Evolutionary conservation across 1,284 basidiomycete genomes (phyloP).

Genomic region (Mycena sp.): DNA sequence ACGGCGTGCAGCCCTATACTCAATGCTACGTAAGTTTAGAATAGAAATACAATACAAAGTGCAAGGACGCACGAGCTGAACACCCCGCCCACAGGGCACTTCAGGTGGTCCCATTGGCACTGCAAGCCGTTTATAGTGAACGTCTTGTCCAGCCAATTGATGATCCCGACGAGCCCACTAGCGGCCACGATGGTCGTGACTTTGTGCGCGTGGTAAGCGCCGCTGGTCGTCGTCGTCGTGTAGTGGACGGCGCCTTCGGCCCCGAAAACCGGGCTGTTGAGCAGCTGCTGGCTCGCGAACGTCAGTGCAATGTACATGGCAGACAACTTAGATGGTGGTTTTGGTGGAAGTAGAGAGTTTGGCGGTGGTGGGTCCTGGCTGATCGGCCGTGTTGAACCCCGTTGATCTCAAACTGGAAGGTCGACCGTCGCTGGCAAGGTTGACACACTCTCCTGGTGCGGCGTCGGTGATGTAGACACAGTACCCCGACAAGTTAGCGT

Average conservation of each 20-base stretch:
- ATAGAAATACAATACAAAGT: background rate
- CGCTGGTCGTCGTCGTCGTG: constrained; percentile 3
- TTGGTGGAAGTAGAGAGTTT: no score
- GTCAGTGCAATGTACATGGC: constrained; percentile 18
- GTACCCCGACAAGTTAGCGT: no score
- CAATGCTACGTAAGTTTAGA: background rate
- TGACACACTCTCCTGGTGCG: no score
- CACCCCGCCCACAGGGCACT: background rate
- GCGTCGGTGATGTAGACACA: no score
- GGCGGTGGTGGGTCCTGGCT: no score
- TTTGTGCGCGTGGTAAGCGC: constrained; percentile 12
- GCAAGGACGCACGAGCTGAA: constrained; percentile 11
- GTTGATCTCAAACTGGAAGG: no score
- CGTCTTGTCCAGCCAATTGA: constrained; percentile 22
- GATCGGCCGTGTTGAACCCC: no score
- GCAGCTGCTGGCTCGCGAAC: constrained; percentile 8
- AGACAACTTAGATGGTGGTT: background rate
- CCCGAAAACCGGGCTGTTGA: background rate
- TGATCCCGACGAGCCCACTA: constrained; percentile 10
- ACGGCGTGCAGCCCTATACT: no score
- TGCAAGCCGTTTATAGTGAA: constrained; percentile 12
- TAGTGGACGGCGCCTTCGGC: constrained; percentile 15
- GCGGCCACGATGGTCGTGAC: constrained; percentile 16
- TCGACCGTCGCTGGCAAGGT: no score
- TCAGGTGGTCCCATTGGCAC: background rate